Evolutionary conservation across 1,139 yeast genomes (phyloP).

Genomic region (Nakaseomyces uthaithaninus): DNA sequence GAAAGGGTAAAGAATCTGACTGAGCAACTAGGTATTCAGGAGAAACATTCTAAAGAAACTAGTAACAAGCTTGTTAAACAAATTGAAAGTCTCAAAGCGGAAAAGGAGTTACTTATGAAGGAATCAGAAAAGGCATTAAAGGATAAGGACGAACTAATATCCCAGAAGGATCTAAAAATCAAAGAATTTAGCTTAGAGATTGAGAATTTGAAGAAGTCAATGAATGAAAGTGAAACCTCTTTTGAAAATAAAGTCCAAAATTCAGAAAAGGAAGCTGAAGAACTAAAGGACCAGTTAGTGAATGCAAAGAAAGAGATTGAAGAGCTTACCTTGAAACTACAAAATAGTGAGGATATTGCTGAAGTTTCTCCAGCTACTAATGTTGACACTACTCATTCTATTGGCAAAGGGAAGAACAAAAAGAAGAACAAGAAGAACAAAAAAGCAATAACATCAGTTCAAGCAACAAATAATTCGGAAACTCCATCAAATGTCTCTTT

Average conservation of each 20-base stretch:
- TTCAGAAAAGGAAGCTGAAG: conserved; percentile 8
- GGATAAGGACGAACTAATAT: conserved; percentile 9
- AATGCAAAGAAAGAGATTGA: conserved; percentile 3
- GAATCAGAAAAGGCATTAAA: conserved; percentile 7
- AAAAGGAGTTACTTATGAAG: conserved; percentile 12
- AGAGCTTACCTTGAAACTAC: background rate
- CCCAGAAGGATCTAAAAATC: conserved; percentile 13
- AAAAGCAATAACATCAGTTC: conserved; percentile 16
- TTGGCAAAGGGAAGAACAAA: conserved; percentile 15
- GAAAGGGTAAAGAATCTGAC: conserved; percentile 10
- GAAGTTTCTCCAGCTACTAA: background rate
- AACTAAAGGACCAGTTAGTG: conserved; percentile 7
- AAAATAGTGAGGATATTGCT: background rate
- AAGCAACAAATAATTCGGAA: conserved; percentile 10
- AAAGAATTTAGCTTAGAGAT: conserved; percentile 1
- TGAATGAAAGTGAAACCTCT: background rate
- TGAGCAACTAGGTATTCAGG: conserved; percentile 4
- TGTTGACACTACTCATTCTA: background rate
- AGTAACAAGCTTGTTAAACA: background rate
- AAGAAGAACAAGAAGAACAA: conserved; percentile 23
- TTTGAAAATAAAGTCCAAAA: conserved; percentile 12
- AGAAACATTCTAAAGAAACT: background rate
- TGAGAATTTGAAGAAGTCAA: background rate
- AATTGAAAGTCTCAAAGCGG: background rate
- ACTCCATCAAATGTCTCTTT: background rate